Conservation (phyloP, 106 monocot species). For the Allium cepa region DNA sequence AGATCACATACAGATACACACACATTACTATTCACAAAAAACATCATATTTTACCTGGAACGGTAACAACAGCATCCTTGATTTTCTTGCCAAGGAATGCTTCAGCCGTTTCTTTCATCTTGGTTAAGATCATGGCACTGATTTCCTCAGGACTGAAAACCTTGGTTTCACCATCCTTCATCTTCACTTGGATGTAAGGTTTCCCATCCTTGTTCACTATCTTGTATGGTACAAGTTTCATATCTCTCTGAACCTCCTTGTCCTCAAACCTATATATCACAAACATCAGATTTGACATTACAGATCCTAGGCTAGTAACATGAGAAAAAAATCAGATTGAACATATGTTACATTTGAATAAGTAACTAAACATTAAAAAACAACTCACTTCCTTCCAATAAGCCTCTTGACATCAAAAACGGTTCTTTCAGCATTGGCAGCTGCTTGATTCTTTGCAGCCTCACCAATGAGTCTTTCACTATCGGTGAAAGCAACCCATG, state of each 20-base stretch:
- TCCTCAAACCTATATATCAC: conserved; percentile 33
- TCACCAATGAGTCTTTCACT: conserved; percentile 59
- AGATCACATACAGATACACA: no score
- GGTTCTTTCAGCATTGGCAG: conserved; percentile 48
- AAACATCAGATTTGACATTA: neutral
- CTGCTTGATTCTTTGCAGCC: conserved; percentile 73
- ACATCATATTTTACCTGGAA: conserved; percentile 13
- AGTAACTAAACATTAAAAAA: neutral
- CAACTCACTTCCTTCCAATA: conserved; percentile 59
- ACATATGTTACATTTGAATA: neutral
- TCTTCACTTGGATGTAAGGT: conserved; percentile 51
- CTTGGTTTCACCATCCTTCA: conserved; percentile 29
- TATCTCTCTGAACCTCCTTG: conserved; percentile 63
- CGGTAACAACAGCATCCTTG: conserved; percentile 36
- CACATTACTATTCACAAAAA: neutral
- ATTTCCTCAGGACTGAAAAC: conserved; percentile 31
- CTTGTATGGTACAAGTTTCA: conserved; percentile 62
- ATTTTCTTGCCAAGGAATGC: conserved; percentile 30
- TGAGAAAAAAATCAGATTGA: neutral
- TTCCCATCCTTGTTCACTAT: conserved; percentile 72
- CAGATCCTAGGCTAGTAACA: neutral
- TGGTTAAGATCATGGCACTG: conserved; percentile 23
- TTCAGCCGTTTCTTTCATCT: conserved; percentile 33
- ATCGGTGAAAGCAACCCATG: conserved; percentile 75
- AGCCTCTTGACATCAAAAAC: conserved; percentile 62